Evolutionary conservation across 352 stramenopile species (phyloP), one percentile per base, ranked within the genome.

Genomic region (Pilasporangium apinafurcum): DNA sequence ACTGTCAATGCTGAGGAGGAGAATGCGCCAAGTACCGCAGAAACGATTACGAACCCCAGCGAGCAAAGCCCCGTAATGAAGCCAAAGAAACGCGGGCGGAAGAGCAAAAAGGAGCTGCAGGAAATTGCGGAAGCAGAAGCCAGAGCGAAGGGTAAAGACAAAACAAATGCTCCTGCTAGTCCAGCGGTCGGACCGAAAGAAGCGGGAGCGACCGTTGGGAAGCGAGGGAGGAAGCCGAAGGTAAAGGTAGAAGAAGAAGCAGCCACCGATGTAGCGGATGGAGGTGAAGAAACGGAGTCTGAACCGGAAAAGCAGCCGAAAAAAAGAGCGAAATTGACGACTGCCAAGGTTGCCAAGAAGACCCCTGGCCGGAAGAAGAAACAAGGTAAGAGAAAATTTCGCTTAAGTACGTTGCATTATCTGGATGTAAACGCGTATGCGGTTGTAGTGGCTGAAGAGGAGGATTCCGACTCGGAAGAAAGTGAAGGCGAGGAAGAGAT

Each of bases 291-390:
- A 3, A 77, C 65, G 1, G 68, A 78, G 47, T 78, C 65, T 8
- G 66, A 82, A 44, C 57, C 57, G 3, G 65, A 76, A 40, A 73
- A 59, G 30, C 48, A 72, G 45, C 54, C 65, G 8, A 72, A 68
- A 44, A 82, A 82, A 43, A 53, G 56, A 5, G 54, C 57, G 20
- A 68, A 77, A 48, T 57, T 36, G 26, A 16, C 38, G 7, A 10
- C 42, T 16, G 25, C 44, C 17, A 38, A 35, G 24, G 28, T 37
- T 6, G 28, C 44, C 8, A 80, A 59, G 56, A 59, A 54, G 48
- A 64, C 34, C n/a, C 35, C 46, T 37, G 68, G 52, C 0, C 65
- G 65, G n/a, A 77, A 62, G 52, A 66, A 77, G 50, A 82, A 79
- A 46, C 44, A 36, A 12, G 48, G 55, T 68, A 41, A 20, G 25